These are phyloP conservation scores for Escovopsis weberi DNA, from an alignment of 2,329 filamentous ascomycete species.

Conservation along the genomic window DNA sequence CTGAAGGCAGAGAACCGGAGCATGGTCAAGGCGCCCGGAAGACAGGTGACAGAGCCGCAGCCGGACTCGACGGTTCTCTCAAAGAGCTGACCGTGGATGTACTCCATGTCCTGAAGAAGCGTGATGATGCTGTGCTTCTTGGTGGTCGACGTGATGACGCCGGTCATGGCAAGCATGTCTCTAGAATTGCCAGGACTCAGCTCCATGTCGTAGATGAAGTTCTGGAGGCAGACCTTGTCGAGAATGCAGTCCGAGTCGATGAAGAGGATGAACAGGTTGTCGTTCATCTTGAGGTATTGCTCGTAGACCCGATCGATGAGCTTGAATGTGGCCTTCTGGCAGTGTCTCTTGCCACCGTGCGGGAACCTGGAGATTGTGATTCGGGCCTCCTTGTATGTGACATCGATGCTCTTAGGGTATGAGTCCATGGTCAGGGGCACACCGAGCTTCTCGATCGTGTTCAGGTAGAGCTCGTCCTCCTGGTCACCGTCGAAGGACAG, in stretches of 20 bases:
- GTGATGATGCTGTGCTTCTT: conserved; percentile 81
- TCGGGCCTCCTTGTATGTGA: conserved; percentile 66
- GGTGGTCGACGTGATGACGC: conserved; percentile 89
- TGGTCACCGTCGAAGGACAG: conserved; percentile 87
- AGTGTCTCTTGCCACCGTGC: conserved; percentile 86
- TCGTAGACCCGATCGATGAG: conserved; percentile 88
- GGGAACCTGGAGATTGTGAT: conserved; percentile 86
- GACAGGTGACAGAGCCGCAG: conserved; percentile 84
- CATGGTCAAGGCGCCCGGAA: conserved; percentile 91
- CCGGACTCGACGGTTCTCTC: conserved; percentile 91
- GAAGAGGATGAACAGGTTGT: conserved; percentile 89
- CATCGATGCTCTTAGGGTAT: conserved; percentile 83
- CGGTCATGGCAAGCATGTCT: conserved; percentile 95
- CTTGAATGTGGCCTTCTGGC: conserved; percentile 84
- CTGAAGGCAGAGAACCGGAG: conserved; percentile 91
- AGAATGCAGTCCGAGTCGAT: conserved; percentile 96
- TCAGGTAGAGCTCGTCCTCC: conserved; percentile 78
- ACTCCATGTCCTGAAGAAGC: conserved; percentile 93
- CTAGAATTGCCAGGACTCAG: conserved; percentile 81
- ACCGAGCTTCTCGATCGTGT: conserved; percentile 71
- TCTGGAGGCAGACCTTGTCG: conserved; percentile 82
- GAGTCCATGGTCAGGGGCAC: conserved; percentile 61
- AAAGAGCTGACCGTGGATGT: conserved; percentile 91
- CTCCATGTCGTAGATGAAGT: conserved; percentile 98
- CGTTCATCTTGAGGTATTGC: conserved; percentile 71